A percentile compares a stretch with the other conserved stretches of the same genome.
Evolutionary conservation across 1,139 yeast genomes (phyloP).

Genomic region (Candida frijolesensis): DNA sequence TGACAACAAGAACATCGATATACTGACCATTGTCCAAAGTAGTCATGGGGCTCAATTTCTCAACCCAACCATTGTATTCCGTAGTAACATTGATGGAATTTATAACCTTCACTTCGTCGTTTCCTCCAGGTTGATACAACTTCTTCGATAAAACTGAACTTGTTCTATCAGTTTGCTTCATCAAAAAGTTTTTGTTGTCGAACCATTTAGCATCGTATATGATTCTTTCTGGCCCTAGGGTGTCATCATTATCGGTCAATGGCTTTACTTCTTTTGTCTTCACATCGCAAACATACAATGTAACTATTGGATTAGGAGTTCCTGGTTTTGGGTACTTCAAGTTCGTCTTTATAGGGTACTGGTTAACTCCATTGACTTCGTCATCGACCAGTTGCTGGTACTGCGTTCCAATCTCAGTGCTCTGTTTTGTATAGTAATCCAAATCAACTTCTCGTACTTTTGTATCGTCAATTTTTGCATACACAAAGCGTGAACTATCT

Average conservation of each 20-base stretch:
- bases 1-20: slow-evolving; percentile 68
- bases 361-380: slow-evolving; percentile 30
- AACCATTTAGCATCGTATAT: slow-evolving; percentile 79
- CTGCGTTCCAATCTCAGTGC: slow-evolving; percentile 32
- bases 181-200: slow-evolving; percentile 51
- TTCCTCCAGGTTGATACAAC: slow-evolving; percentile 38
- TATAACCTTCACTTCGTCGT: slow-evolving; percentile 18
- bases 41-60: slow-evolving; percentile 38
- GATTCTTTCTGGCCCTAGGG: slow-evolving; percentile 52
- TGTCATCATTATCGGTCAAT: slow-evolving; percentile 26
- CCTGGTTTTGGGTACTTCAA: slow-evolving; percentile 94
- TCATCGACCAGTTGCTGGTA: slow-evolving; percentile 22
- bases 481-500: slow-evolving; percentile 65
- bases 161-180: slow-evolving; percentile 72
- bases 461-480: slow-evolving; percentile 69
- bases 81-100: slow-evolving; percentile 36
- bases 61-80: slow-evolving; percentile 62
- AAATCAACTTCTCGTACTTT: slow-evolving; percentile 65
- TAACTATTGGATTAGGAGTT: slow-evolving; percentile 62
- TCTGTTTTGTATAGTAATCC: slow-evolving; percentile 57
- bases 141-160: slow-evolving; percentile 63
- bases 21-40: slow-evolving; percentile 52
- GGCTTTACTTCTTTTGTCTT: slow-evolving; percentile 19
- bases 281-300: slow-evolving; percentile 48
- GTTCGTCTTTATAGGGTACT: slow-evolving; percentile 53